Evolutionary conservation across 2,329 filamentous ascomycete species (phyloP).

Genomic region (Didymosphaeria variabile): DNA sequence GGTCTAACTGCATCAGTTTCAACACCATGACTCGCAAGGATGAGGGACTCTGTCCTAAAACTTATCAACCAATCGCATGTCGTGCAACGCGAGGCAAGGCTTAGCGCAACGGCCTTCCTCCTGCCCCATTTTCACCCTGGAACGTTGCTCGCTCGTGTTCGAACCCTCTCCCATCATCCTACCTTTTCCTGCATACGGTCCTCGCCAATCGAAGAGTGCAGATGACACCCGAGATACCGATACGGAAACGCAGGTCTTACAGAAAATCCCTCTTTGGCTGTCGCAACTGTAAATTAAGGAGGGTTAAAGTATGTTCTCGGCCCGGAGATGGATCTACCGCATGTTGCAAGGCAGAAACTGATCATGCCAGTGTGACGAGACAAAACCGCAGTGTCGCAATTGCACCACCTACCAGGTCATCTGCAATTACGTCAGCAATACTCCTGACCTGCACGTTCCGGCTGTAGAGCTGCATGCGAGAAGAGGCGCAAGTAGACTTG

Average conservation of each 20-base stretch:
- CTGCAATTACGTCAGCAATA: constrained; percentile 54
- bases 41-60: no score
- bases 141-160: background rate
- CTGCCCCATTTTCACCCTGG: background rate
- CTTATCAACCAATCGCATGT: background rate
- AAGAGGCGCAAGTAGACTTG: no score
- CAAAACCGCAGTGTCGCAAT: constrained; percentile 56
- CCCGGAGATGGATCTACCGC: constrained; percentile 10
- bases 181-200: background rate
- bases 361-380: constrained; percentile 59
- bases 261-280: constrained; percentile 62
- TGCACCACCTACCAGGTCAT: constrained; percentile 56
- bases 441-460: constrained; percentile 39
- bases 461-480: background rate
- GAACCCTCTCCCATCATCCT: background rate
- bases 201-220: background rate
- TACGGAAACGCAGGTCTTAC: constrained; percentile 39
- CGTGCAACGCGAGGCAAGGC: background rate
- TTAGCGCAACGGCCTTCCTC: background rate
- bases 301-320: constrained; percentile 55
- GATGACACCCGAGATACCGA: background rate
- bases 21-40: background rate
- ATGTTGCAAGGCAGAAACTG: background rate
- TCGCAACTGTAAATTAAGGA: constrained; percentile 62
- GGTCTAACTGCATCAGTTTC: background rate